Conservation (phyloP, 2,329 filamentous ascomycete genomes). For the Stachybotrys chlorohalonatus region DNA sequence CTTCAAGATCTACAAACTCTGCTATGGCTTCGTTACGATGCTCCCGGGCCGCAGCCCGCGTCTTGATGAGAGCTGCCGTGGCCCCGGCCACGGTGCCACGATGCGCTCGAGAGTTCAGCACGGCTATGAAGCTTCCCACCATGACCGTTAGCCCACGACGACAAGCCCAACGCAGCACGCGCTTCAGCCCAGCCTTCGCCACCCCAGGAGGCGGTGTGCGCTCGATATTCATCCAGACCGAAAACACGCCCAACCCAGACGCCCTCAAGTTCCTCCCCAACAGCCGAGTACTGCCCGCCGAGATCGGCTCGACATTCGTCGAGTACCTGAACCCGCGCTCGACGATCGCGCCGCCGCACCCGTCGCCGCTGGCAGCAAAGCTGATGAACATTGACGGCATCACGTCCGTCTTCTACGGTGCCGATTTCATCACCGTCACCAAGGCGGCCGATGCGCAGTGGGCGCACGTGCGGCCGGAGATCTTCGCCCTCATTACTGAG, state of each 20-base stretch:
- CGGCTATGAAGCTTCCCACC: slow-evolving; percentile 9
- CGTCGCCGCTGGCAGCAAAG: slow-evolving; percentile 82
- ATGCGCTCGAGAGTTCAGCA: slow-evolving; percentile 20
- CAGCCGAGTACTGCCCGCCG: slow-evolving; percentile 70
- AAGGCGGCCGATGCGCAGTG: slow-evolving; percentile 84
- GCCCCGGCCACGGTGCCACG: slow-evolving; percentile 9
- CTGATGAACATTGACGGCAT: slow-evolving; percentile 92
- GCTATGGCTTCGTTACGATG: slow-evolving; percentile 15
- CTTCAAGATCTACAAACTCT: neutral
- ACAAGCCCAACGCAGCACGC: slow-evolving; percentile 6
- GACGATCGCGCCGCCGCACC: slow-evolving; percentile 80
- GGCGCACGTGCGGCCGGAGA: slow-evolving; percentile 90
- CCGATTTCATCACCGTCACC: slow-evolving; percentile 94
- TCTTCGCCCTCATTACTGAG: slow-evolving; percentile 93
- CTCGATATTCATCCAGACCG: slow-evolving; percentile 96
- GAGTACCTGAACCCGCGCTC: slow-evolving; percentile 87
- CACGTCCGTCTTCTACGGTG: slow-evolving; percentile 88
- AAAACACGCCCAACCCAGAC: slow-evolving; percentile 88
- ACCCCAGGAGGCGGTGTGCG: slow-evolving; percentile 36
- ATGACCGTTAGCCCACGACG: slow-evolving; percentile 13
- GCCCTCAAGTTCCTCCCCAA: slow-evolving; percentile 95
- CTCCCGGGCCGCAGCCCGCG: slow-evolving; percentile 12
- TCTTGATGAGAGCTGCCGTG: slow-evolving; percentile 13
- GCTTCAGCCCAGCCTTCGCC: slow-evolving; percentile 11
- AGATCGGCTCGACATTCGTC: slow-evolving; percentile 66